Evolutionary conservation across 352 stramenopile species (phyloP), one percentile per base, ranked within the genome.

Genomic region (Globisporangium nagaii): DNA sequence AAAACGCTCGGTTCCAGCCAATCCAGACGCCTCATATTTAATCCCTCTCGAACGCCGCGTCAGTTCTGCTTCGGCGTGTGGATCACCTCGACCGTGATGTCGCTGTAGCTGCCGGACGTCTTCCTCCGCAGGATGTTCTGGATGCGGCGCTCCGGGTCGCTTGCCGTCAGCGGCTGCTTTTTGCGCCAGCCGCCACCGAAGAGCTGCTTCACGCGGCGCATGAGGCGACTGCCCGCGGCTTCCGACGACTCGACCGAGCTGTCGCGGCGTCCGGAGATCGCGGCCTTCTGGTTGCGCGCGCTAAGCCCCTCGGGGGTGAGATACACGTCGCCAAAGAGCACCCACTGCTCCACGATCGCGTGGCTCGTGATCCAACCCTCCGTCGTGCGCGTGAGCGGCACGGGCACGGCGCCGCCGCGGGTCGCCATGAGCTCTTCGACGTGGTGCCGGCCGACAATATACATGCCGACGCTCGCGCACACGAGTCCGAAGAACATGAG

Each of bases 351-450:
- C 6, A 83, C 71, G 9, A 90, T 70, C 1, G 83, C 83, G 56
- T 90, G 81, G 37, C 70, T 84, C 6, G 83, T 93, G 63, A 93
- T 89, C 83, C 83, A 93, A 1, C 80, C 83, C 37, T 88, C 69
- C 19, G 58, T 80, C 28, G 83, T 93, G 7, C 79, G 69, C 42
- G 80, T 91, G 6, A 93, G 63, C 24, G 83, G 80, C 46, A 93
- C 83, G 10, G 83, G 83, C 11, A 93, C 75, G 2, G 83, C 83
- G 17, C 83, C 83, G 1, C 83, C 83, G 32, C 84, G 84, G 11
- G 76, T 84, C 4, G 79, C 83, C 83, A 93, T 91, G 19, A 93
- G 70, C 53, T 90, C 76, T 46, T 87, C 66, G 32, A 93, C 79
- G 52, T 93, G 76, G 37, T 90, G 79, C 20, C 79, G 75, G 1